Percentiles rank a stretch among this genome's conserved stretches.
phyloP scores from a whole-genome alignment of 495 filamentous ascomycete genomes.

The Cetradonia linearis region DNA sequence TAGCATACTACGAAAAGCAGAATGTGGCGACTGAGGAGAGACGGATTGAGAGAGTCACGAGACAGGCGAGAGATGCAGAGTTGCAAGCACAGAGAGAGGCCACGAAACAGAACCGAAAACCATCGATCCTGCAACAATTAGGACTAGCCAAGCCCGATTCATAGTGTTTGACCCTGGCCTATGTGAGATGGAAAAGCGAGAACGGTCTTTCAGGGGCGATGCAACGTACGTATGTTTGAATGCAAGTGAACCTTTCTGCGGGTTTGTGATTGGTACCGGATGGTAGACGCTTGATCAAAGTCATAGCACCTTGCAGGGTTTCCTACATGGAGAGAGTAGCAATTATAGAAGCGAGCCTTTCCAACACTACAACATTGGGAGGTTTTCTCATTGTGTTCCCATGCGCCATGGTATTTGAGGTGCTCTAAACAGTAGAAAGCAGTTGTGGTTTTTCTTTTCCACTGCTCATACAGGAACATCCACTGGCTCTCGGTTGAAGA shows the following conservation, averaged over 20 bases:
- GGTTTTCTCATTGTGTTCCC: background rate
- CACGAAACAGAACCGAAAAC: background rate
- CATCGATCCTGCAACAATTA: background rate
- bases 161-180: background rate
- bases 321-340: background rate
- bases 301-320: background rate
- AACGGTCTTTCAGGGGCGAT: background rate
- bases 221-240: background rate
- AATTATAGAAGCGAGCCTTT: background rate
- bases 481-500: background rate
- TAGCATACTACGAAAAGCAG: slow-evolving; percentile 51
- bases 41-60: slow-evolving; percentile 35
- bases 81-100: slow-evolving; percentile 6
- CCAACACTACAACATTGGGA: background rate
- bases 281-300: background rate
- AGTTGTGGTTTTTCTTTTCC: background rate
- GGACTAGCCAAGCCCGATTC: slow-evolving; percentile 8
- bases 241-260: background rate
- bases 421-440: background rate
- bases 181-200: background rate
- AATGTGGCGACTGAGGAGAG: slow-evolving; percentile 44
- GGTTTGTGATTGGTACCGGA: background rate
- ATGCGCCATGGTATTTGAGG: no score
- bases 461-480: background rate
- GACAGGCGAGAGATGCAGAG: slow-evolving; percentile 1